phyloP scores from a whole-genome alignment of 2,329 filamentous ascomycete species.

The Teratosphaeriaceae sp. region DNA sequence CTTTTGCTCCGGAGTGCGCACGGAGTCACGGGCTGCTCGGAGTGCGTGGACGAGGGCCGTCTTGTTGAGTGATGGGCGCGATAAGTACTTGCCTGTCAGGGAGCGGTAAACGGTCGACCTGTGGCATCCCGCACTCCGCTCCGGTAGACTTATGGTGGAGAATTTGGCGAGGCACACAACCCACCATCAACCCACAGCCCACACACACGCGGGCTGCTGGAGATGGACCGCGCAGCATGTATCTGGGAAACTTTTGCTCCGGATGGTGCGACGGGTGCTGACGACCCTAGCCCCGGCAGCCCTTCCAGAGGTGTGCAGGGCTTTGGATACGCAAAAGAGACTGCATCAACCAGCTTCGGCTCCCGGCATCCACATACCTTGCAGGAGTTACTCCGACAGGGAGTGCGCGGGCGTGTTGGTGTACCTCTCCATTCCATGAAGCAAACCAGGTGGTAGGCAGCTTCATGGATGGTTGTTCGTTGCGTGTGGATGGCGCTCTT shows the following conservation, averaged over 20 bases:
- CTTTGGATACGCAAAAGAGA: background rate
- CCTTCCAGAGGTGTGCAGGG: background rate
- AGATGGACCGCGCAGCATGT: background rate
- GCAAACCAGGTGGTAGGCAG: no score
- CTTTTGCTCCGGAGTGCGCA: no score
- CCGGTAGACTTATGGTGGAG: background rate
- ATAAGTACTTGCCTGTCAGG: background rate
- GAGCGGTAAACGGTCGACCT: background rate
- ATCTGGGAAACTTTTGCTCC: slow-evolving; percentile 1
- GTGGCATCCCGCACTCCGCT: background rate
- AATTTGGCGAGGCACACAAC: background rate
- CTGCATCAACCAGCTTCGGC: background rate
- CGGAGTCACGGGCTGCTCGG: no score
- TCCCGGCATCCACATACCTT: background rate
- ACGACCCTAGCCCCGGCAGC: background rate
- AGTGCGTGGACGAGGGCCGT: background rate
- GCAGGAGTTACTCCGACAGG: background rate
- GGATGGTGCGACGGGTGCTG: background rate
- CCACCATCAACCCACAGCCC: background rate
- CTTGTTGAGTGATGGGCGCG: background rate
- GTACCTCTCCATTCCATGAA: background rate
- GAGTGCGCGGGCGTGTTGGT: background rate
- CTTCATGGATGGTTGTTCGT: background rate
- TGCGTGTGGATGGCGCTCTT: no score
- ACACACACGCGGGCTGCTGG: background rate